Conservation (phyloP, 371 early-diverging fungal species). For the Lichtheimia ramosa region DNA sequence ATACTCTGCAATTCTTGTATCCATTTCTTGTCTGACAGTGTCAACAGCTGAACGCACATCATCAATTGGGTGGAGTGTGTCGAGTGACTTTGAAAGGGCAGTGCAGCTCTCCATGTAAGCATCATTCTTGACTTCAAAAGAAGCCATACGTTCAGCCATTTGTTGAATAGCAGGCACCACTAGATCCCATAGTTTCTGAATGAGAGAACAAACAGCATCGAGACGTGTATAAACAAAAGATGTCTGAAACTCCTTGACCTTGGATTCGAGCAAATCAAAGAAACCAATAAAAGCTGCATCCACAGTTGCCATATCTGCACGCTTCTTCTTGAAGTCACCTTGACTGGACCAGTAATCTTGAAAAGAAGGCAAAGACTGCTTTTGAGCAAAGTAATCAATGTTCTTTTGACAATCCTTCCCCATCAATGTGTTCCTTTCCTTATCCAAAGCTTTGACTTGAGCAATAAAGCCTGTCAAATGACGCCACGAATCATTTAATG, state of each 20-base stretch:
- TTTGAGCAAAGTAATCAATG: slow-evolving; percentile 28
- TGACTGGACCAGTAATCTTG: slow-evolving; percentile 29
- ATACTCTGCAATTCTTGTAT: slow-evolving; percentile 33
- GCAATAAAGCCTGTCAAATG: slow-evolving; percentile 48
- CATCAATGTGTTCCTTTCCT: slow-evolving; percentile 31
- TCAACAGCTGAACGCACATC: slow-evolving; percentile 20
- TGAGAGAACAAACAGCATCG: slow-evolving; percentile 21
- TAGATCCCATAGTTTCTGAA: slow-evolving; percentile 35
- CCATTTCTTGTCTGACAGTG: slow-evolving; percentile 12
- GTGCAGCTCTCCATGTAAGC: slow-evolving; percentile 19
- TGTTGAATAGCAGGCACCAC: slow-evolving; percentile 39
- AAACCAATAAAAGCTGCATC: slow-evolving; percentile 55
- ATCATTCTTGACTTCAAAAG: slow-evolving; percentile 16
- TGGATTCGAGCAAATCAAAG: slow-evolving; percentile 30
- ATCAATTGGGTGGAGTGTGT: slow-evolving; percentile 19
- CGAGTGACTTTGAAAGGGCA: slow-evolving; percentile 21
- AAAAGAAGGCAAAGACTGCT: slow-evolving; percentile 26
- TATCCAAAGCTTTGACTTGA: slow-evolving; percentile 30
- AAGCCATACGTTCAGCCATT: slow-evolving; percentile 42
- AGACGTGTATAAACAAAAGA: slow-evolving; percentile 32
- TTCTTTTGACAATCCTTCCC: slow-evolving; percentile 29
- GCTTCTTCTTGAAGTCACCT: slow-evolving; percentile 10
- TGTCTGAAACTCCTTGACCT: slow-evolving; percentile 19
- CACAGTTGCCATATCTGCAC: slow-evolving; percentile 40
- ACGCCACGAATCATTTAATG: slow-evolving; percentile 41